Percentiles rank a stretch among this genome's conserved stretches.
phyloP scores from a whole-genome alignment of 495 filamentous ascomycete species.

The Tirmania nivea region DNA sequence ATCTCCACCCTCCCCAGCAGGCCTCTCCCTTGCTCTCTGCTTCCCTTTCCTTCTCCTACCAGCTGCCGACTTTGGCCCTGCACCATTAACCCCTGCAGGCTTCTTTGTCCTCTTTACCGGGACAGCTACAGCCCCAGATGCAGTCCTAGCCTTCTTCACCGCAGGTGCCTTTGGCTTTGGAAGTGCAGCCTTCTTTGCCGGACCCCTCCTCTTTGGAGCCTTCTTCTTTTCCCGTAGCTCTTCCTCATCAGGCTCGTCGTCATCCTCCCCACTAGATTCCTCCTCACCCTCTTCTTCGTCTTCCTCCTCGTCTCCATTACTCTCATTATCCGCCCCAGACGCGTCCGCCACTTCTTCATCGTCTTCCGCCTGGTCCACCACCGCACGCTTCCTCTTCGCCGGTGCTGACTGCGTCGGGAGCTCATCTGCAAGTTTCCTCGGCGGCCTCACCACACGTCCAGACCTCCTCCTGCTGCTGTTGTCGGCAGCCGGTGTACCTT shows the following conservation, averaged over 20 bases:
- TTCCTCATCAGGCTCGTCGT: slow-evolving; percentile 37
- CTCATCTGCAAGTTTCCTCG: slow-evolving; percentile 23
- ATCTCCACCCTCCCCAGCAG: slow-evolving; percentile 16
- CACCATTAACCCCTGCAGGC: slow-evolving; percentile 9
- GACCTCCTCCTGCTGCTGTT: slow-evolving; percentile 46
- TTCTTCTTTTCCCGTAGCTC: slow-evolving; percentile 29
- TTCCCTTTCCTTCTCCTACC: slow-evolving; percentile 8
- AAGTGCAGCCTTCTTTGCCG: slow-evolving; percentile 17
- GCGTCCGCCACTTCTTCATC: slow-evolving; percentile 1
- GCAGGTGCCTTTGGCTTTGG: slow-evolving; percentile 31
- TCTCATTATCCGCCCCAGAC: not conserved
- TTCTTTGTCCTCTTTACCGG: slow-evolving; percentile 16
- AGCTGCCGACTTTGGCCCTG: not conserved
- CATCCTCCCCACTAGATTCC: slow-evolving; percentile 6
- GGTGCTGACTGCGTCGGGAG: slow-evolving; percentile 32
- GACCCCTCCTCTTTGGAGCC: slow-evolving; percentile 6
- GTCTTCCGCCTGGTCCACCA: slow-evolving; percentile 25
- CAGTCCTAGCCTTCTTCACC: slow-evolving; percentile 50
- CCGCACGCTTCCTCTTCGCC: slow-evolving; percentile 23
- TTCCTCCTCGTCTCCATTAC: slow-evolving; percentile 5
- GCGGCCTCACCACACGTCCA: slow-evolving; percentile 55
- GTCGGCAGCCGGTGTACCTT: slow-evolving; percentile 15
- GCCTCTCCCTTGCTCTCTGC: slow-evolving; percentile 13
- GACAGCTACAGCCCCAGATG: slow-evolving; percentile 34
- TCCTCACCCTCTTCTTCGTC: slow-evolving; percentile 10